A percentile compares a stretch with the other conserved stretches of the same genome.
Evolutionary conservation across 345 rosid genomes (phyloP).

Genomic region (Euphorbia pulcherrima): DNA sequence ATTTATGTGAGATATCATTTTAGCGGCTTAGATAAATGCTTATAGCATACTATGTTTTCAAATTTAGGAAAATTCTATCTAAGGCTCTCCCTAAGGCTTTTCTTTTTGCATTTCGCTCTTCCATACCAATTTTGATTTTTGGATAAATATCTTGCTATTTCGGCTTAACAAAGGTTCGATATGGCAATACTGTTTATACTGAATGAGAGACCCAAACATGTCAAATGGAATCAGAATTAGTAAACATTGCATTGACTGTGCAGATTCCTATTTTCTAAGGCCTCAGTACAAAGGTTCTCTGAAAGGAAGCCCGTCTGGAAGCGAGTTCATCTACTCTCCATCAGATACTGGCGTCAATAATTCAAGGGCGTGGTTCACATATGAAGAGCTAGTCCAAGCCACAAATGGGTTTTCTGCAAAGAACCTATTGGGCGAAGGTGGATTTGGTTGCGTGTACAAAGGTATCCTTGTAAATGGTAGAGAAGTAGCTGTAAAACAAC

Average conservation of each 20-base stretch:
- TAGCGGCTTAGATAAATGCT: not conserved
- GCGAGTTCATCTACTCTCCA: slow-evolving; percentile 51
- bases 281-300: slow-evolving; percentile 47
- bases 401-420: slow-evolving; percentile 64
- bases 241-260: slow-evolving; percentile 16
- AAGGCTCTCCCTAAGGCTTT: not conserved
- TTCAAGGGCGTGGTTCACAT: slow-evolving; percentile 85
- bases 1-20: not conserved
- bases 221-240: slow-evolving; percentile 9
- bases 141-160: not conserved
- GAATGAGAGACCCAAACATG: slow-evolving; percentile 4
- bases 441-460: slow-evolving; percentile 96
- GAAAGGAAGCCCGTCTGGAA: slow-evolving; percentile 47
- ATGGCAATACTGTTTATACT: not conserved
- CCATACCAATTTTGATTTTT: slow-evolving; percentile 2
- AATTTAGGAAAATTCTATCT: not conserved
- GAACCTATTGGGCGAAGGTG: slow-evolving; percentile 96
- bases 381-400: slow-evolving; percentile 68
- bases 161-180: not conserved
- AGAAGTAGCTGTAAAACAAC: slow-evolving; percentile 90
- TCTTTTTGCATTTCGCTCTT: slow-evolving; percentile 9
- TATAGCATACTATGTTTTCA: not conserved
- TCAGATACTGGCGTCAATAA: slow-evolving; percentile 67
- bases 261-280: slow-evolving; percentile 67
- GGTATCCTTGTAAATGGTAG: slow-evolving; percentile 74